Conservation (phyloP, 2,329 filamentous ascomycete species). For the Graphium sp. region DNA sequence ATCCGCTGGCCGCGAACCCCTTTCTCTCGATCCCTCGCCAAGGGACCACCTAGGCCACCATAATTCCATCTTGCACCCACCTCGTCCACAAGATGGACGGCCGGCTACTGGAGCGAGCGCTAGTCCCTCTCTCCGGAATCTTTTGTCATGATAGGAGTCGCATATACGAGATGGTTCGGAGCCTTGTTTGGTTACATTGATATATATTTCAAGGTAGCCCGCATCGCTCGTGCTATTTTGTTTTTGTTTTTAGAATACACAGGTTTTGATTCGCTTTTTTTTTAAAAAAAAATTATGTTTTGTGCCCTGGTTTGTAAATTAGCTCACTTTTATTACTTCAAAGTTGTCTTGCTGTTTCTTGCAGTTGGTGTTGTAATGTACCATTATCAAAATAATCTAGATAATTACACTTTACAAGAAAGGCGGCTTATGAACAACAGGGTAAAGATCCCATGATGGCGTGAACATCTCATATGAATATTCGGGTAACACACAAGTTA, state of each 20-base stretch:
- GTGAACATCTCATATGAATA: no score
- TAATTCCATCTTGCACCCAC: no score
- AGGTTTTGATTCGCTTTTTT: background rate
- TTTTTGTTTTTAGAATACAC: background rate
- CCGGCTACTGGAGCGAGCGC: constrained; percentile 54
- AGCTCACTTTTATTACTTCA: background rate
- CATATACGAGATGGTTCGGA: background rate
- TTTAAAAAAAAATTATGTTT: background rate
- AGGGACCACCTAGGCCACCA: no score
- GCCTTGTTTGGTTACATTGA: background rate
- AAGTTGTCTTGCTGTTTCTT: constrained; percentile 1
- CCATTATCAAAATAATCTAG: no score
- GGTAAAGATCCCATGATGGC: no score
- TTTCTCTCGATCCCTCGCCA: no score
- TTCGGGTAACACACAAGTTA: no score
- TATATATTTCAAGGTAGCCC: background rate
- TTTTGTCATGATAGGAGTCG: constrained; percentile 38
- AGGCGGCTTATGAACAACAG: no score
- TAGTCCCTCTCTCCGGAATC: constrained; percentile 58
- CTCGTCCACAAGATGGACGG: constrained; percentile 20
- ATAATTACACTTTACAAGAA: no score
- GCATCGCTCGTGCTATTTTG: background rate
- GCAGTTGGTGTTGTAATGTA: background rate
- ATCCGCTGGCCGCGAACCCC: constrained; percentile 13
- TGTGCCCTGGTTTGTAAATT: background rate